A percentile compares a stretch with the other conserved stretches of the same genome.
Conservation (phyloP, 2,329 filamentous ascomycete species). For the Talaromyces sp. region DNA sequence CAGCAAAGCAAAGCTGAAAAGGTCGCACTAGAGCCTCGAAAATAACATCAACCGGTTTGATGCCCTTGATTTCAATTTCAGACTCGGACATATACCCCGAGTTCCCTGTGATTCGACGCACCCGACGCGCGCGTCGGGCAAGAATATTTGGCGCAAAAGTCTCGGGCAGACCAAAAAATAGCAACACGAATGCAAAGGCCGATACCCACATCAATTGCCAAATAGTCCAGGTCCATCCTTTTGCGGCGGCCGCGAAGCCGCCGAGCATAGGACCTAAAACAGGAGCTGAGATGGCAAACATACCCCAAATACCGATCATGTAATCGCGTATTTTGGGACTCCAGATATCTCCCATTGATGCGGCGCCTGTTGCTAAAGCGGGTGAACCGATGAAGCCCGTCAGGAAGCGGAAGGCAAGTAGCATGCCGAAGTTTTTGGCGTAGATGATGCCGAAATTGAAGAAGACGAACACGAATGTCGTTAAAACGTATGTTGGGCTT, state of each 20-base stretch:
- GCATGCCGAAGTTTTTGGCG: slow-evolving; percentile 55
- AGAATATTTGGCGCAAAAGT: slow-evolving; percentile 31
- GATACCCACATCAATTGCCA: slow-evolving; percentile 65
- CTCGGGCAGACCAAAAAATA: slow-evolving; percentile 35
- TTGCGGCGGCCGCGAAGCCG: slow-evolving; percentile 60
- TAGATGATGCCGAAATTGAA: slow-evolving; percentile 53
- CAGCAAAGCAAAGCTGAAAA: slow-evolving; percentile 34
- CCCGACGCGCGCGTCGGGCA: slow-evolving; percentile 16
- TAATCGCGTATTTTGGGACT: slow-evolving; percentile 52
- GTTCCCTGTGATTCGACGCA: slow-evolving; percentile 44
- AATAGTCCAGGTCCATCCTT: slow-evolving; percentile 65
- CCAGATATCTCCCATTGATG: slow-evolving; percentile 50
- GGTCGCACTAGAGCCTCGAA: slow-evolving; percentile 48
- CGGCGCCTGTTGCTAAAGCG: slow-evolving; percentile 50
- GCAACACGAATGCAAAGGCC: slow-evolving; percentile 57
- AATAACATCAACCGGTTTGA: slow-evolving; percentile 41
- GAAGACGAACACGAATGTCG: slow-evolving; percentile 53
- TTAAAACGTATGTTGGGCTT: slow-evolving; percentile 53
- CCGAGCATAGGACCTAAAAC: slow-evolving; percentile 65
- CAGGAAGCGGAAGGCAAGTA: slow-evolving; percentile 57
- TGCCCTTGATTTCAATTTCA: slow-evolving; percentile 36
- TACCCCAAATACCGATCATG: slow-evolving; percentile 62
- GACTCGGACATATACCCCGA: slow-evolving; percentile 44
- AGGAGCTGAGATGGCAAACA: slow-evolving; percentile 46
- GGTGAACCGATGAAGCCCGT: slow-evolving; percentile 55